Percentiles rank a stretch among this genome's conserved stretches.
phyloP scores from a whole-genome alignment of 345 rosid species.

The Isatis tinctoria region DNA sequence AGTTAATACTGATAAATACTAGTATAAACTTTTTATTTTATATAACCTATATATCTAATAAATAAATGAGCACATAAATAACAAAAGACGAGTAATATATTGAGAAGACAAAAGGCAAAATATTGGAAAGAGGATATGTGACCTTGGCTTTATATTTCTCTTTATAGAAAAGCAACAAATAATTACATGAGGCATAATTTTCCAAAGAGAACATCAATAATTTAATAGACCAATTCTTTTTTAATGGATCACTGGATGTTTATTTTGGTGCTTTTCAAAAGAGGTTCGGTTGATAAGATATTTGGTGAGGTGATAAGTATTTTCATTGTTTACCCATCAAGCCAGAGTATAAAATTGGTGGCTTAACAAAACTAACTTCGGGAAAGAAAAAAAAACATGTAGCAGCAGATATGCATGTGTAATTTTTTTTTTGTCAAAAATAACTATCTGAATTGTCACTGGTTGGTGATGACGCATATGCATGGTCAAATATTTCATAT shows the following conservation, averaged over 20 bases:
- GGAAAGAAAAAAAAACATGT: no score
- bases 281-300: neutral
- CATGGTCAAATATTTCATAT: neutral
- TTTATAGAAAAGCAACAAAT: slow-evolving; percentile 12
- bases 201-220: neutral
- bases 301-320: neutral
- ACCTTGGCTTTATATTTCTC: slow-evolving; percentile 15
- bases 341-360: neutral
- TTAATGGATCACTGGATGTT: neutral
- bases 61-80: neutral
- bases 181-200: slow-evolving; percentile 1
- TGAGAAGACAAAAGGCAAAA: neutral
- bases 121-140: neutral
- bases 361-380: neutral
- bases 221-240: neutral
- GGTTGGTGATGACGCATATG: neutral
- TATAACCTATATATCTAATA: neutral
- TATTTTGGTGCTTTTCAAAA: slow-evolving; percentile 8
- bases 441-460: neutral
- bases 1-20: neutral
- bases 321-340: neutral
- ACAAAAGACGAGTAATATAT: neutral
- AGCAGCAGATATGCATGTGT: no score
- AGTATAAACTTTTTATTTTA: neutral
- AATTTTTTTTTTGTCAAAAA: no score